Evolutionary conservation across 192 early-diverging fungal genomes (phyloP).

Genomic region (Polychytrium aggregatum): DNA sequence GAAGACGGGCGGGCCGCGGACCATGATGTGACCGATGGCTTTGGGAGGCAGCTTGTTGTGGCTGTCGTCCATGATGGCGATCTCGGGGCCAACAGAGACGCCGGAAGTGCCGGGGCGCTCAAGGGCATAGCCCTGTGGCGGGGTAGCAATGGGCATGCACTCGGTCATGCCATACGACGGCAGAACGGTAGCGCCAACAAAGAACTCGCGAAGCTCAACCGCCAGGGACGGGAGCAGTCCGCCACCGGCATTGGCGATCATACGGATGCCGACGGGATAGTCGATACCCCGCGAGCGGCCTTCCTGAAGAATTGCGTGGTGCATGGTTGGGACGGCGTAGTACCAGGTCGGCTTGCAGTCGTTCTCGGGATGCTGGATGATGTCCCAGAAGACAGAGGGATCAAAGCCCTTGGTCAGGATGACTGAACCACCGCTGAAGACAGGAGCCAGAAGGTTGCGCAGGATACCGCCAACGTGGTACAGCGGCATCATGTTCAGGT

Average conservation of each 20-base stretch:
- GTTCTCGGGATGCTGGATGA: too few species aligned
- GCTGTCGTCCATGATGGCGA: constrained; percentile 18
- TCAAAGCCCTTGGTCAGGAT: constrained; percentile 44
- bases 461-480: constrained; percentile 64
- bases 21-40: constrained; percentile 25
- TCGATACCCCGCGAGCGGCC: constrained; percentile 2
- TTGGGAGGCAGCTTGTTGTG: constrained; percentile 7
- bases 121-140: constrained; percentile 24
- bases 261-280: constrained; percentile 14
- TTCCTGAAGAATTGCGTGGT: constrained; percentile 37
- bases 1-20: constrained; percentile 28
- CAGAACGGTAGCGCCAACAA: constrained; percentile 17
- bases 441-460: constrained; percentile 57
- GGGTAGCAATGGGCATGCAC: constrained; percentile 39
- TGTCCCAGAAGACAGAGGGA: constrained; percentile 18
- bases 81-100: constrained; percentile 30
- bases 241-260: constrained; percentile 34
- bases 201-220: constrained; percentile 13
- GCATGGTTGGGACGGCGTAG: constrained; percentile 68
- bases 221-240: constrained; percentile 24
- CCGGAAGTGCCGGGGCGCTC: too few species aligned
- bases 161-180: constrained; percentile 41
- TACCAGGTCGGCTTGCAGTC: constrained; percentile 14
- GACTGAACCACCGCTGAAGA: constrained; percentile 55
- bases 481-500: constrained; percentile 25